Conservation (phyloP, 2,329 filamentous ascomycete genomes). For the Trichophyton simii region DNA sequence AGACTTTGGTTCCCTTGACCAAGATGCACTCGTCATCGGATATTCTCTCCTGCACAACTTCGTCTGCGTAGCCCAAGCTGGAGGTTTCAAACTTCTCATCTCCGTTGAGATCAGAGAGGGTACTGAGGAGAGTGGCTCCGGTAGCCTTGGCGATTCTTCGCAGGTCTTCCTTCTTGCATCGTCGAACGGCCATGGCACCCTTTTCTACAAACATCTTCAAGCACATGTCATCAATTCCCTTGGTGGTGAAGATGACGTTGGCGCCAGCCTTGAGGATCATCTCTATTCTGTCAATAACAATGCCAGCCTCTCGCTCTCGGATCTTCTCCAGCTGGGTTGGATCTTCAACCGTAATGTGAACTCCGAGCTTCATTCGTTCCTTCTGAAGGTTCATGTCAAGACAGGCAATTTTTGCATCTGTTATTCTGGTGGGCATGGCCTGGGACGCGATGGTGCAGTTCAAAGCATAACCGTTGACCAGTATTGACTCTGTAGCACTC, state of each 20-base stretch:
- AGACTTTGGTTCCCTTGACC: conserved; percentile 87
- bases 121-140: conserved; percentile 83
- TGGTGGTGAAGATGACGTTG: conserved; percentile 92
- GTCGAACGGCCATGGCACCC: conserved; percentile 86
- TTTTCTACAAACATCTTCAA: conserved; percentile 90
- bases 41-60: conserved; percentile 95
- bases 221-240: conserved; percentile 94
- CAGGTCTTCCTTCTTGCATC: conserved; percentile 98
- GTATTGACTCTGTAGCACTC: conserved; percentile 66
- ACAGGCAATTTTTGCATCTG: conserved; percentile 90
- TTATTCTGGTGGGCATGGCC: conserved; percentile 87
- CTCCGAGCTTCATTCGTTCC: conserved; percentile 97
- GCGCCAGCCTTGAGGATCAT: conserved; percentile 96
- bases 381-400: conserved; percentile 98
- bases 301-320: conserved; percentile 77
- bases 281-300: conserved; percentile 86
- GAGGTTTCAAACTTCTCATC: conserved; percentile 93
- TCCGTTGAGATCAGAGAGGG: conserved; percentile 88
- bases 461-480: conserved; percentile 91
- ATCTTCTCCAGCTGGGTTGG: conserved; percentile 97
- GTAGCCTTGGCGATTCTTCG: conserved; percentile 92
- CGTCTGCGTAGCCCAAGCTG: conserved; percentile 80
- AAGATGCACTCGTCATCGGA: conserved; percentile 98
- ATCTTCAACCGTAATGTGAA: conserved; percentile 96
- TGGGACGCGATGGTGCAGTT: conserved; percentile 98